Conservation (phyloP, 2,329 filamentous ascomycete species). For the Sclerotinia nivalis region DNA sequence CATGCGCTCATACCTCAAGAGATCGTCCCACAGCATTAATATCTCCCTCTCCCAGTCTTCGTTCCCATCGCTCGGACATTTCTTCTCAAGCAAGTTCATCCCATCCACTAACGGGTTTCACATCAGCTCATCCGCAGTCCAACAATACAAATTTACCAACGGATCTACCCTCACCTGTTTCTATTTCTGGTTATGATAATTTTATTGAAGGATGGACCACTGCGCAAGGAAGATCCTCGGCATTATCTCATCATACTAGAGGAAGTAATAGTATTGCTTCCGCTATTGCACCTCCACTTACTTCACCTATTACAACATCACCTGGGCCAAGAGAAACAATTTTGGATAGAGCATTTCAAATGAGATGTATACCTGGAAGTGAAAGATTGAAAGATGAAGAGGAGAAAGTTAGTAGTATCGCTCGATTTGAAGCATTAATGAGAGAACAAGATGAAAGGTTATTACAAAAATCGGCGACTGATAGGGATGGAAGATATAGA, state of each 20-base stretch:
- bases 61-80: constrained; percentile 62
- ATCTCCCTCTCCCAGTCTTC: constrained; percentile 60
- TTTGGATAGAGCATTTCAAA: constrained; percentile 64
- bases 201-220: constrained; percentile 62
- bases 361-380: constrained; percentile 62
- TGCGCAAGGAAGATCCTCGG: constrained; percentile 59
- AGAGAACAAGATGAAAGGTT: constrained; percentile 55
- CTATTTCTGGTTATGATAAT: constrained; percentile 56
- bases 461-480: constrained; percentile 33
- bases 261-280: constrained; percentile 58
- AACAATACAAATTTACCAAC: constrained; percentile 51
- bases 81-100: constrained; percentile 47
- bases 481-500: constrained; percentile 32
- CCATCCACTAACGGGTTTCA: constrained; percentile 50
- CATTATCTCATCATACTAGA: constrained; percentile 55
- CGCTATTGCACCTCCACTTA: constrained; percentile 44
- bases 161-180: constrained; percentile 56
- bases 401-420: constrained; percentile 64
- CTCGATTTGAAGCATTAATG: constrained; percentile 67
- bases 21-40: constrained; percentile 52
- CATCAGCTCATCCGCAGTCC: constrained; percentile 49
- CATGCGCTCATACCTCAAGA: constrained; percentile 43
- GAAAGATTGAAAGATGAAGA: constrained; percentile 54
- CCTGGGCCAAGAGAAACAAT: constrained; percentile 64
- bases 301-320: constrained; percentile 38